phyloP scores from a whole-genome alignment of 2,329 filamentous ascomycete species.

The Alternaria ethzedia region DNA sequence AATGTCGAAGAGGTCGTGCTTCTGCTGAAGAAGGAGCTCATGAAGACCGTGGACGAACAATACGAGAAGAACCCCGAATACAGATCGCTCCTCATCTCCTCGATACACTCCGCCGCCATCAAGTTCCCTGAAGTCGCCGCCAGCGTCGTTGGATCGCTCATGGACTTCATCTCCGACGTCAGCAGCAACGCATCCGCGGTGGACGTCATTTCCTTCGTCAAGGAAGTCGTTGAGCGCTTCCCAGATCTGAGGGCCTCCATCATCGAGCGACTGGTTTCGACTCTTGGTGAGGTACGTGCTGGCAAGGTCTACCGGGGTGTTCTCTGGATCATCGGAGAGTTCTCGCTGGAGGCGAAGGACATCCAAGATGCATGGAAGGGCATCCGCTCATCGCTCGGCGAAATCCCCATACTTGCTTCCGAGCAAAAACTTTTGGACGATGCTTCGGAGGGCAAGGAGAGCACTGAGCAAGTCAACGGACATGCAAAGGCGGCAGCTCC shows the following conservation, averaged over 20 bases:
- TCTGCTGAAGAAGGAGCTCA: constrained; percentile 94
- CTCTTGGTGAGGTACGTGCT: constrained; percentile 88
- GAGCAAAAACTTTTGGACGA: constrained; percentile 92
- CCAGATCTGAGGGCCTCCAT: constrained; percentile 87
- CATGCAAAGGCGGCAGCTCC: constrained; percentile 77
- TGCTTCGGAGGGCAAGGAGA: constrained; percentile 65
- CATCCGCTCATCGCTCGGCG: constrained; percentile 89
- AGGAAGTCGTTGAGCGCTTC: constrained; percentile 98
- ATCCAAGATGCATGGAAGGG: constrained; percentile 97
- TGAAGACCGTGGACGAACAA: constrained; percentile 97
- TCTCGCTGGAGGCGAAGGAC: constrained; percentile 90
- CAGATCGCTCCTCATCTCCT: constrained; percentile 91
- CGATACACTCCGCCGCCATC: constrained; percentile 98
- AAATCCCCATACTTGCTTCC: constrained; percentile 95
- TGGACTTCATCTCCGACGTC: constrained; percentile 99
- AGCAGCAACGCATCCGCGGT: constrained; percentile 97
- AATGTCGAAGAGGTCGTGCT: constrained; percentile 98
- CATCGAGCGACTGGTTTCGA: constrained; percentile 85
- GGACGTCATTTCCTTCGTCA: constrained; percentile 97
- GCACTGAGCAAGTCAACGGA: constrained; percentile 76
- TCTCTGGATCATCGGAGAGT: constrained; percentile 97
- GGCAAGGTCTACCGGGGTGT: constrained; percentile 97
- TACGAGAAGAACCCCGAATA: constrained; percentile 76
- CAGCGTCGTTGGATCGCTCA: constrained; percentile 93
- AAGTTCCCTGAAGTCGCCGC: constrained; percentile 98